Base-by-base conservation (phyloP, 371 early-diverging fungal species). In the Mucor irregularis region DNA sequence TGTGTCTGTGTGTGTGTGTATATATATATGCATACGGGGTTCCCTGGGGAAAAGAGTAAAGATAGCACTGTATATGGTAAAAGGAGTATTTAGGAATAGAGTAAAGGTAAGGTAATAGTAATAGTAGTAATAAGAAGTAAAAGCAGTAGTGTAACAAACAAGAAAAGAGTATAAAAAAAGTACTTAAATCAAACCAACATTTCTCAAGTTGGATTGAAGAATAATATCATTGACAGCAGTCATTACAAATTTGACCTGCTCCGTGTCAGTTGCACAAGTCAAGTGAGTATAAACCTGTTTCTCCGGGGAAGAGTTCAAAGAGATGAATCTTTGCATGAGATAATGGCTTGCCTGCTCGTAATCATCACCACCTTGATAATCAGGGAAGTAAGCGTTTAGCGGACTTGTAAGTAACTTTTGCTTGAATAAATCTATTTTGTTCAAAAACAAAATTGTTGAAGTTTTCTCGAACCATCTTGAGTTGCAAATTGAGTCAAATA, bases 401-500 rank as follows among this genome's bases (percentile, higher is more conserved):
- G 95, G 92, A 6, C 90, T 89, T 34, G 80, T 76, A 17, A 83
- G 82, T 42, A 98, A 66, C 73, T 98, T 98, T 55, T 90, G 88
- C 58, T 85, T 86, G 83, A 98, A 94, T 21, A 95, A 81, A 81
- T 98, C 98, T 56, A 94, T 93, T 80, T 98, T 98, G 87, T 98
- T 98, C 58, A 98, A 74, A 81, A 98, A 98, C 55, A 98, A 76
- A 61, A 98, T 96, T 54, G 96, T 93, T 14, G 92, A 90, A 0
- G 96, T 96, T 66, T 88, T 88, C 43, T 90, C 83, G 61, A 98
- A 96, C 96, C 97, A 96, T 54, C 92, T 80, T 48, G 91, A 91
- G 67, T 98, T 98, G 76, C 95, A 95, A 66, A 98, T 94, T 3
- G 95, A 95, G 59, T 96, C 96, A 69, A 96, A 98, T 55, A 98